phyloP scores from a whole-genome alignment of 2,329 filamentous ascomycete genomes.

The Phyllosticta citriasiana region DNA sequence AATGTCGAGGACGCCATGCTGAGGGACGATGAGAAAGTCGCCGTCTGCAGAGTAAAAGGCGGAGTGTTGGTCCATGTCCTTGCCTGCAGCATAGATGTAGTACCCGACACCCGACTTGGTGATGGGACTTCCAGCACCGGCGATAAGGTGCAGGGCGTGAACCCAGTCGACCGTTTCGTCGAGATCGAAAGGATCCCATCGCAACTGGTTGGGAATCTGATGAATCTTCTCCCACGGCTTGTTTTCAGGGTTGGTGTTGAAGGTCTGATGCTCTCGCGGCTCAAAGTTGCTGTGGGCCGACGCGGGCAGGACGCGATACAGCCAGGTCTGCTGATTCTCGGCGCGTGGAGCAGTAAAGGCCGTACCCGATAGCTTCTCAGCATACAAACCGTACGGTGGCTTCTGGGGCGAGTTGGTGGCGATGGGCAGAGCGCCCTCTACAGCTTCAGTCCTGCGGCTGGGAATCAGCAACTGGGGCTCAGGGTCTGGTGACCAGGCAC shows the following conservation, averaged over 20 bases:
- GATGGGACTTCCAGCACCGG: slow-evolving; percentile 68
- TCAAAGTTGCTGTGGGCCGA: slow-evolving; percentile 48
- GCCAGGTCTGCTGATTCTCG: slow-evolving; percentile 49
- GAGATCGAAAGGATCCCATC: slow-evolving; percentile 71
- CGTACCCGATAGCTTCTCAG: slow-evolving; percentile 57
- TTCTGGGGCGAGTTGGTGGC: slow-evolving; percentile 77
- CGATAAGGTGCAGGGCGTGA: slow-evolving; percentile 59
- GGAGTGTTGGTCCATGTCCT: slow-evolving; percentile 61
- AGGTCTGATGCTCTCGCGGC: slow-evolving; percentile 38
- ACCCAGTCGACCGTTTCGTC: slow-evolving; percentile 61
- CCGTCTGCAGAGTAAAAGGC: slow-evolving; percentile 78
- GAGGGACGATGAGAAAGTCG: slow-evolving; percentile 56
- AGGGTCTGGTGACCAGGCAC: slow-evolving; percentile 19
- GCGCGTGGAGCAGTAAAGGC: slow-evolving; percentile 49
- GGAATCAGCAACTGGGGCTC: background rate
- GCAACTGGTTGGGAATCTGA: slow-evolving; percentile 70
- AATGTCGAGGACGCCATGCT: slow-evolving; percentile 55
- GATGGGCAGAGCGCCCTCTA: slow-evolving; percentile 62
- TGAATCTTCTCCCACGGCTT: slow-evolving; percentile 50
- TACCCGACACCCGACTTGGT: slow-evolving; percentile 73
- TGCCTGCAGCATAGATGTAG: slow-evolving; percentile 68
- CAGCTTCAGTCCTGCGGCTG: slow-evolving; percentile 57
- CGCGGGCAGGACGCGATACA: slow-evolving; percentile 48
- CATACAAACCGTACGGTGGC: slow-evolving; percentile 66
- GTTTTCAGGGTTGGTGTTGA: slow-evolving; percentile 41